phyloP scores from a whole-genome alignment of 2,329 filamentous ascomycete species.

The Clarireedia monteithiana region DNA sequence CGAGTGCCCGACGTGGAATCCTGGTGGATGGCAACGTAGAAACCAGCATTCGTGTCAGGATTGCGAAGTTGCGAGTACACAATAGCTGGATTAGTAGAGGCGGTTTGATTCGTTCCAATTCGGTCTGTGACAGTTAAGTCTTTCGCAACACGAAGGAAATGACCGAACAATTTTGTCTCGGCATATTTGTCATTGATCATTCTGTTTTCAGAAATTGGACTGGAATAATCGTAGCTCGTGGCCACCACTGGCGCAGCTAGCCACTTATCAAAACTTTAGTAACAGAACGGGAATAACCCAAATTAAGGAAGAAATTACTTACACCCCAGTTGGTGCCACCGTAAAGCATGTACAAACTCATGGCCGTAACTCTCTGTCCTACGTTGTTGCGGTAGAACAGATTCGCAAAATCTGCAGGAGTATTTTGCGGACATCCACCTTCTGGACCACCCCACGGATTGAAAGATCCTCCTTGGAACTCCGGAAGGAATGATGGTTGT shows the following conservation, averaged over 20 bases:
- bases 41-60: slow-evolving; percentile 44
- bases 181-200: slow-evolving; percentile 51
- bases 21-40: slow-evolving; percentile 51
- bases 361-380: slow-evolving; percentile 48
- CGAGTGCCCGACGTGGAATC: slow-evolving; percentile 42
- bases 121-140: slow-evolving; percentile 49
- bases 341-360: slow-evolving; percentile 58
- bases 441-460: slow-evolving; percentile 55
- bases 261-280: slow-evolving; percentile 28
- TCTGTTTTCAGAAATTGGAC: slow-evolving; percentile 41
- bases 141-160: slow-evolving; percentile 51
- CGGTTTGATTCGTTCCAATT: slow-evolving; percentile 37
- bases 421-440: slow-evolving; percentile 36
- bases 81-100: slow-evolving; percentile 44
- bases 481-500: slow-evolving; percentile 42
- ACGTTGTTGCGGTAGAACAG: slow-evolving; percentile 57
- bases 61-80: slow-evolving; percentile 50
- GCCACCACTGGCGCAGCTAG: slow-evolving; percentile 49
- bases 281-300: neutral
- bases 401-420: slow-evolving; percentile 52
- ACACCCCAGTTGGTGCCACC: slow-evolving; percentile 52
- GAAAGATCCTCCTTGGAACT: slow-evolving; percentile 53
- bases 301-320: neutral
- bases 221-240: slow-evolving; percentile 56
- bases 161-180: slow-evolving; percentile 52